These are phyloP conservation scores for Pleurozium schreberi DNA, from an alignment of 225 moss, liverwort and hornwort genomes.

Conservation along the genomic window DNA sequence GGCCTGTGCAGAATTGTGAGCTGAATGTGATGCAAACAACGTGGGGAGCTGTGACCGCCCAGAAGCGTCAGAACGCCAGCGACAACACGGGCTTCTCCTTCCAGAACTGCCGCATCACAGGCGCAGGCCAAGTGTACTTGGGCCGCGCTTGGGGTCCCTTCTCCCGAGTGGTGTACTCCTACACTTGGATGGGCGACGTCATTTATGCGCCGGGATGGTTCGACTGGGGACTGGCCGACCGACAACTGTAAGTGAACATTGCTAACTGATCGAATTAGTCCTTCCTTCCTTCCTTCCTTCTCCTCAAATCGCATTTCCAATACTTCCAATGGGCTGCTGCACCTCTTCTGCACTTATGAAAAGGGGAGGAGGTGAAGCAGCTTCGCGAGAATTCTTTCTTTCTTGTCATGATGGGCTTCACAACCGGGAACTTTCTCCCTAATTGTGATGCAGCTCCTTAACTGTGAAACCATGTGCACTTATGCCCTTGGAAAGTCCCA, in stretches of 20 bases:
- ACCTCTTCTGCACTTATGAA: background rate
- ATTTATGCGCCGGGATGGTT: constrained; percentile 34
- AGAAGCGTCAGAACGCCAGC: constrained; percentile 34
- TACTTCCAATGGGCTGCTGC: background rate
- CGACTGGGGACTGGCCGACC: constrained; percentile 30
- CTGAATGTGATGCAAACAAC: constrained; percentile 24
- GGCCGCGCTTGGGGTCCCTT: constrained; percentile 55
- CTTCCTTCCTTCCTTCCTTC: too few relatives aligned
- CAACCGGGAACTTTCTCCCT: background rate
- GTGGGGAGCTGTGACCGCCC: constrained; percentile 37
- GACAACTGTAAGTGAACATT: constrained; percentile 14
- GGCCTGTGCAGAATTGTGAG: constrained; percentile 41
- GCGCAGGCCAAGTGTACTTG: constrained; percentile 30
- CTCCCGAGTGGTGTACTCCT: constrained; percentile 36
- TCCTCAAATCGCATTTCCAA: background rate
- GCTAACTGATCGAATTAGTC: too few relatives aligned
- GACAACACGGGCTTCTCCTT: constrained; percentile 44
- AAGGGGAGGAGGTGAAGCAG: background rate
- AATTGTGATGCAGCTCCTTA: background rate
- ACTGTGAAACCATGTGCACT: background rate
- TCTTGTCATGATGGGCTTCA: background rate
- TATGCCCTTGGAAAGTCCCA: background rate
- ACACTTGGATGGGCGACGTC: constrained; percentile 39
- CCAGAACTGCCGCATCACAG: constrained; percentile 33
- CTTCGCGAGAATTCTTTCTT: too few relatives aligned